Conservation (phyloP, 208 protist genomes). For the Crithidia bombi region DNA sequence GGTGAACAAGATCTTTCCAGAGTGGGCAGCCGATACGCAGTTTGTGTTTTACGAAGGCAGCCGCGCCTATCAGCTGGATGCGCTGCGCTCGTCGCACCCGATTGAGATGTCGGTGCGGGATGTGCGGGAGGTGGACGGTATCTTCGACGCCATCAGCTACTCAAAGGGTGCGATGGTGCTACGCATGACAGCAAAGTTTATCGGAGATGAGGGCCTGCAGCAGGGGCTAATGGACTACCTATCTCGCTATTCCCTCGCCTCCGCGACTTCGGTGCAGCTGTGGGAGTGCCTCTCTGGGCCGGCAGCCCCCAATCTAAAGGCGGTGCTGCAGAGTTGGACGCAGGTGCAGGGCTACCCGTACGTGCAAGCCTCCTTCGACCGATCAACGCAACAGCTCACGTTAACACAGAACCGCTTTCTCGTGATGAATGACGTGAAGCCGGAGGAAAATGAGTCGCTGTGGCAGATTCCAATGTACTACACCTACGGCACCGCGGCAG, state of each 20-base stretch:
- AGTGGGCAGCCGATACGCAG: slow-evolving; percentile 78
- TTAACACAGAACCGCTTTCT: slow-evolving; percentile 58
- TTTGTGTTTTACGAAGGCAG: slow-evolving; percentile 76
- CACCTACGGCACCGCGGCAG: slow-evolving; percentile 27
- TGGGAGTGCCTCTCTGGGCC: slow-evolving; percentile 82
- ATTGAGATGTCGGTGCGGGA: slow-evolving; percentile 89
- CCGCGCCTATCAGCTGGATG: slow-evolving; percentile 84
- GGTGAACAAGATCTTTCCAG: slow-evolving; percentile 78
- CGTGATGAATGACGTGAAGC: slow-evolving; percentile 35
- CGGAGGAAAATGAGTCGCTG: slow-evolving; percentile 49
- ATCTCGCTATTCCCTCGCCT: slow-evolving; percentile 65
- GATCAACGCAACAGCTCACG: slow-evolving; percentile 16
- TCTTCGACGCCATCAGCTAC: slow-evolving; percentile 95
- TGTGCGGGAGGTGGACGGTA: slow-evolving; percentile 90
- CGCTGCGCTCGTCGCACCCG: slow-evolving; percentile 85
- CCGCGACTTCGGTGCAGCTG: slow-evolving; percentile 85
- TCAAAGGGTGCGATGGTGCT: slow-evolving; percentile 87
- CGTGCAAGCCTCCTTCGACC: slow-evolving; percentile 36
- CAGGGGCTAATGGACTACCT: slow-evolving; percentile 83
- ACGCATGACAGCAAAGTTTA: slow-evolving; percentile 86
- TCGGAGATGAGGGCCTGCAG: slow-evolving; percentile 85
- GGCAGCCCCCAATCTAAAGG: slow-evolving; percentile 55
- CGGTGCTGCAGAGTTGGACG: slow-evolving; percentile 76
- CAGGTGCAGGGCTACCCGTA: slow-evolving; percentile 78
- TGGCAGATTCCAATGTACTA: slow-evolving; percentile 73